phyloP scores from a whole-genome alignment of 73 alveolate species.

The Paramecium tetraurelia region DNA sequence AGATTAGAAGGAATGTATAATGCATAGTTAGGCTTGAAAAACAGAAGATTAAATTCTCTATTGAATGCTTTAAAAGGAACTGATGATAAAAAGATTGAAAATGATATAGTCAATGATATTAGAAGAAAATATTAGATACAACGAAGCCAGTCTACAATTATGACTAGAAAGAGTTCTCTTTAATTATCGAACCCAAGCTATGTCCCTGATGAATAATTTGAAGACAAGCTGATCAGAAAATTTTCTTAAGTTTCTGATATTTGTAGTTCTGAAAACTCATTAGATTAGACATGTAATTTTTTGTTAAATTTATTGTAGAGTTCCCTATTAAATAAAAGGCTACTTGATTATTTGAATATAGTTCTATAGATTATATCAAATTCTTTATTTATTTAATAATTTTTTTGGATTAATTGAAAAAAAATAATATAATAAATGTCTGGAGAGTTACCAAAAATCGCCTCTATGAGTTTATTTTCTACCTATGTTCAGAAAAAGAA shows the following conservation, averaged over 20 bases:
- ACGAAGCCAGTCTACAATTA: not conserved
- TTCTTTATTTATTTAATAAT: not conserved
- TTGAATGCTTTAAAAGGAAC: not conserved
- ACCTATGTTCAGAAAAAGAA: slow-evolving; percentile 4
- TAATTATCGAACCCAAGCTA: not conserved
- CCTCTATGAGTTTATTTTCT: not conserved
- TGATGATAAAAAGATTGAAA: not conserved
- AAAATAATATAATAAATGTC: not conserved
- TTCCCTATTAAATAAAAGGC: not conserved
- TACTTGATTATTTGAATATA: not conserved
- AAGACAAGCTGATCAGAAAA: not conserved
- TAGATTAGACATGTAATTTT: not conserved
- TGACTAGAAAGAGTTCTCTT: not conserved
- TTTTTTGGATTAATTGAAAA: not conserved
- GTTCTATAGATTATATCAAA: not conserved
- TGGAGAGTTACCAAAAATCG: slow-evolving; percentile 7
- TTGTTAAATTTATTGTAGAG: not conserved
- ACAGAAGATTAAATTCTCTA: not conserved
- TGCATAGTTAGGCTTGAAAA: not conserved
- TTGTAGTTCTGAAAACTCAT: not conserved
- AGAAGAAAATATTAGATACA: not conserved
- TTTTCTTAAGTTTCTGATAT: not conserved
- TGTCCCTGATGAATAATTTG: not conserved
- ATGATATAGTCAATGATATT: not conserved
- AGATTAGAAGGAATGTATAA: not conserved